Evolutionary conservation across 305 asterid genomes (phyloP).

Genomic region (Salvia sclarea): DNA sequence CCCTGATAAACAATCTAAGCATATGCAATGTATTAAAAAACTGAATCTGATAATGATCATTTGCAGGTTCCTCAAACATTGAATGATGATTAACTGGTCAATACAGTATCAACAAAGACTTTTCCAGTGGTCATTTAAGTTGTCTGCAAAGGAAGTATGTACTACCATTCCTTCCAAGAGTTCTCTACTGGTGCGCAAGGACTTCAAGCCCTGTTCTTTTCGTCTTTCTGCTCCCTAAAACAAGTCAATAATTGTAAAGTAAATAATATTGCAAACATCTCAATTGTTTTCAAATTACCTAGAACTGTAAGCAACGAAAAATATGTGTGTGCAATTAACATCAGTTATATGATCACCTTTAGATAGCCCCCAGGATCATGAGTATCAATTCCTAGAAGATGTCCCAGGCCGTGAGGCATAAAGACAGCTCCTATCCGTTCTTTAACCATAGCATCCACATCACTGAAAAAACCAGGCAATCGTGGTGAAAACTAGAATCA

Average conservation of each 20-base stretch:
- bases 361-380: slow-evolving; percentile 97
- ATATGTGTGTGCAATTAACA: background rate
- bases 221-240: slow-evolving; percentile 83
- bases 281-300: slow-evolving; percentile 8
- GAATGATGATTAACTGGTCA: slow-evolving; percentile 16
- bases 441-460: slow-evolving; percentile 70
- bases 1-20: background rate
- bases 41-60: background rate
- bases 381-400: slow-evolving; percentile 92
- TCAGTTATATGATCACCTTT: slow-evolving; percentile 60
- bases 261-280: slow-evolving; percentile 11
- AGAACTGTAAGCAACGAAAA: slow-evolving; percentile 17
- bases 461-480: slow-evolving; percentile 48
- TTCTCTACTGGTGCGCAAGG: slow-evolving; percentile 84
- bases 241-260: slow-evolving; percentile 15
- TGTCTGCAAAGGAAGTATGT: slow-evolving; percentile 23
- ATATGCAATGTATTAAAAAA: background rate
- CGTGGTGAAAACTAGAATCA: slow-evolving; percentile 16
- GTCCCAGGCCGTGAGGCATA: slow-evolving; percentile 97
- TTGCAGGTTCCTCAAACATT: slow-evolving; percentile 2
- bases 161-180: slow-evolving; percentile 88
- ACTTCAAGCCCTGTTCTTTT: slow-evolving; percentile 74
- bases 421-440: slow-evolving; percentile 87
- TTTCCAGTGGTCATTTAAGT: background rate
- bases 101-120: slow-evolving; percentile 1